phyloP scores from a whole-genome alignment of 805 yeast genomes.

The Cyberlindnera veronae region DNA sequence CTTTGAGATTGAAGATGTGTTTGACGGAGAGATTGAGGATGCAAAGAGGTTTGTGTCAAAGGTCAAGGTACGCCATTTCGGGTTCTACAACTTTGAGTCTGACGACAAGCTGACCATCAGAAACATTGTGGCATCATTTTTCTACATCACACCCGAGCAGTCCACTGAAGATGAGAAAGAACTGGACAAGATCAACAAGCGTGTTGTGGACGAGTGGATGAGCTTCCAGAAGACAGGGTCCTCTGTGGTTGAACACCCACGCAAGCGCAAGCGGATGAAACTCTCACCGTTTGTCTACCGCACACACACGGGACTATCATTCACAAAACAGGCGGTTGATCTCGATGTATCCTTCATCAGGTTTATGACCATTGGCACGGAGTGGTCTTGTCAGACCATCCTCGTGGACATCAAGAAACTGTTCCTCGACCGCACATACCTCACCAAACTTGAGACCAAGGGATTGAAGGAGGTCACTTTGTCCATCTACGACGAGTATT shows the following conservation, averaged over 20 bases:
- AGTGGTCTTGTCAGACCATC: conserved; percentile 29
- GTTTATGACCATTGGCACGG: conserved; percentile 23
- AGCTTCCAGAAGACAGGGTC: conserved; percentile 11
- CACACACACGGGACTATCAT: conserved; percentile 19
- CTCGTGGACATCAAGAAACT: conserved; percentile 20
- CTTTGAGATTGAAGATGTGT: conserved; percentile 26
- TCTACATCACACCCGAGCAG: conserved; percentile 13
- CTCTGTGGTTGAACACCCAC: conserved; percentile 1
- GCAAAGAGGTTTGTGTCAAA: conserved; percentile 20
- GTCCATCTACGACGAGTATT: conserved; percentile 28
- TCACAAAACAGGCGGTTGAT: conserved; percentile 20
- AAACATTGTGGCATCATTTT: conserved; percentile 24
- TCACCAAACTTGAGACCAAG: not conserved
- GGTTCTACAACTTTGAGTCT: conserved; percentile 21
- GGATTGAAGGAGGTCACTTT: conserved; percentile 15
- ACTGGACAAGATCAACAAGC: conserved; percentile 14
- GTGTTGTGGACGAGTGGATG: conserved; percentile 24
- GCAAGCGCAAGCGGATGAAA: conserved; percentile 8
- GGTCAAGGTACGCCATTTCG: conserved; percentile 26
- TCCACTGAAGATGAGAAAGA: conserved; percentile 1
- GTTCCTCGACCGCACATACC: conserved; percentile 15
- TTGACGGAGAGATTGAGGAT: conserved; percentile 27
- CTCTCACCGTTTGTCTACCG: conserved; percentile 17
- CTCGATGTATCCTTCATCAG: conserved; percentile 14
- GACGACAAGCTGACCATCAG: conserved; percentile 21